A percentile compares a stretch with the other conserved stretches of the same genome.
These are phyloP conservation scores for Colletotrichum trifolii DNA, from an alignment of 2,329 filamentous ascomycete species.

Conservation along the genomic window DNA sequence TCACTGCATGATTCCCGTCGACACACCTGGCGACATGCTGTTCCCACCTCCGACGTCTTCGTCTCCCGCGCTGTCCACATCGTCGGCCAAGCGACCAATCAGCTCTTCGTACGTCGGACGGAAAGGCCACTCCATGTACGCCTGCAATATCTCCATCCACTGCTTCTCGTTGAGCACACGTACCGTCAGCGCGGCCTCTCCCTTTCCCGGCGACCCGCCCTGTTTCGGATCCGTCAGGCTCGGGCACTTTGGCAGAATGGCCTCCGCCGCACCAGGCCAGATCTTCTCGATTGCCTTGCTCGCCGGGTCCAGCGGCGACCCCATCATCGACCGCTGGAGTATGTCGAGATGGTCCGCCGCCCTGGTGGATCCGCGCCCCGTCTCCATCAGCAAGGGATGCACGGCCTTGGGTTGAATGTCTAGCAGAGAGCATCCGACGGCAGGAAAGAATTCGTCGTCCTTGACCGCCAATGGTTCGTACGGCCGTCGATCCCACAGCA, in stretches of 20 bases:
- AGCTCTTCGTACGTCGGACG: constrained; percentile 60
- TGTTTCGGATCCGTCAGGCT: constrained; percentile 58
- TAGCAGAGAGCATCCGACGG: constrained; percentile 66
- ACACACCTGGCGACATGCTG: constrained; percentile 19
- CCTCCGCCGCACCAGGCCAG: constrained; percentile 70
- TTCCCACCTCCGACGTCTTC: constrained; percentile 4
- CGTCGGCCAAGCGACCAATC: constrained; percentile 52
- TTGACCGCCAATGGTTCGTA: constrained; percentile 75
- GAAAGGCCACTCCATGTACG: constrained; percentile 76
- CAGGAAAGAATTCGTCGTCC: constrained; percentile 74
- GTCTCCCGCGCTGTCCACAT: constrained; percentile 35
- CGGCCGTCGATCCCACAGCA: constrained; percentile 76
- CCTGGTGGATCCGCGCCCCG: constrained; percentile 52
- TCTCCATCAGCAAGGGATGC: constrained; percentile 59
- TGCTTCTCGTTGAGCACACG: constrained; percentile 64
- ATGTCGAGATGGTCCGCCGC: constrained; percentile 64
- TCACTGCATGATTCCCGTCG: neutral
- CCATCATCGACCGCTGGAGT: constrained; percentile 57
- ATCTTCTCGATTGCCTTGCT: constrained; percentile 60
- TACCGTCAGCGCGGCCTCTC: constrained; percentile 55
- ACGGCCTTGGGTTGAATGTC: constrained; percentile 73
- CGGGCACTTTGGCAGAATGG: constrained; percentile 59
- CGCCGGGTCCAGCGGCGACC: constrained; percentile 48
- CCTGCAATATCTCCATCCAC: constrained; percentile 67
- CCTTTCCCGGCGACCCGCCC: constrained; percentile 57